phyloP scores from a whole-genome alignment of 352 stramenopile species.

The Phytophthora tubulina region DNA sequence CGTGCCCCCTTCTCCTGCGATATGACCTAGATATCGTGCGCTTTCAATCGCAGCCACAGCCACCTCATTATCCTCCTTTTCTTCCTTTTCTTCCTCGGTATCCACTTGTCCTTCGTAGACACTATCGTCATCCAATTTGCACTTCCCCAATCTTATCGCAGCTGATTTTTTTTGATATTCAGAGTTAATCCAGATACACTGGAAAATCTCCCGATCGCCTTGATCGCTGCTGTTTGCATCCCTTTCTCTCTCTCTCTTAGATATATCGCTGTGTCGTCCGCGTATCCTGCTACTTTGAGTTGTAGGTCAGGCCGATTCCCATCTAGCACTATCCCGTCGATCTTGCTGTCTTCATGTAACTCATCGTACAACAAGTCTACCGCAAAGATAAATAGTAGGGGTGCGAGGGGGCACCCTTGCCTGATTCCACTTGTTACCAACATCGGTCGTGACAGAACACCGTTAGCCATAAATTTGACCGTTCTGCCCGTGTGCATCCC shows the following conservation, averaged over 20 bases:
- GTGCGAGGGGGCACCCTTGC: constrained; percentile 9
- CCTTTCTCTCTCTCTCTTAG: no score
- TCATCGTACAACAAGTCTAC: constrained; percentile 1
- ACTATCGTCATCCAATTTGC: no score
- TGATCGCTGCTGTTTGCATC: no score
- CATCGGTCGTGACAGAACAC: background rate
- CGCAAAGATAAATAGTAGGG: background rate
- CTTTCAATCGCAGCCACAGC: background rate
- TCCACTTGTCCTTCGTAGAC: no score
- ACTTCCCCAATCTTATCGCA: no score
- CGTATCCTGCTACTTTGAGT: background rate
- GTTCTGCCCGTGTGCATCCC: background rate
- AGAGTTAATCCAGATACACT: no score
- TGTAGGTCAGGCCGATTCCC: background rate
- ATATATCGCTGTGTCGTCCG: background rate
- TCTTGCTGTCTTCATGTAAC: background rate
- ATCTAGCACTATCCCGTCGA: background rate
- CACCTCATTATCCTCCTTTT: no score
- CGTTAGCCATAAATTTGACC: constrained; percentile 5
- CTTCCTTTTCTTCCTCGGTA: no score
- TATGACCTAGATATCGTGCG: background rate
- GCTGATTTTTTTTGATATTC: no score
- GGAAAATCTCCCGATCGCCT: no score
- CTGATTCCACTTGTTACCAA: constrained; percentile 2
- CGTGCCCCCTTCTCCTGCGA: background rate